phyloP scores from a whole-genome alignment of 2,329 filamentous ascomycete genomes.

The Knoxdaviesia proteae region DNA sequence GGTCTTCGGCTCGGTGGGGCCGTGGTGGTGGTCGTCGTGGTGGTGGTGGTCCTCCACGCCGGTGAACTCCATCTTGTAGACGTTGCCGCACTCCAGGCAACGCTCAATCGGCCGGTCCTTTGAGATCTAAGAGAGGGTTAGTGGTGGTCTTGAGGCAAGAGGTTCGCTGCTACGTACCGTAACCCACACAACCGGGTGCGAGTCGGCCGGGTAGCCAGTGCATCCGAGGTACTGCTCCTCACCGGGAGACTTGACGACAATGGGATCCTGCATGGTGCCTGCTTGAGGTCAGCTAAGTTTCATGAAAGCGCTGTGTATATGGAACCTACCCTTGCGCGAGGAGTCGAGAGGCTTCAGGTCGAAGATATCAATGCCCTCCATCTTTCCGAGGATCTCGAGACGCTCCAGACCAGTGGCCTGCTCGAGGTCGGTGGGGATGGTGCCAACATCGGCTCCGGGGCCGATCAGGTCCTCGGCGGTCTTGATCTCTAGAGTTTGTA shows the following conservation, averaged over 20 bases:
- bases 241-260: constrained; percentile 74
- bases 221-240: constrained; percentile 95
- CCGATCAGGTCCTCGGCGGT: constrained; percentile 61
- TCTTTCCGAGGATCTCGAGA: constrained; percentile 97
- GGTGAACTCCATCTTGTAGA: constrained; percentile 96
- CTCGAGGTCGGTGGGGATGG: constrained; percentile 82
- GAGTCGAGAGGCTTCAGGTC: constrained; percentile 94
- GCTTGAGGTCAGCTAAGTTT: background rate
- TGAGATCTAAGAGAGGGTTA: constrained; percentile 37
- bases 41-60: constrained; percentile 60
- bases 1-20: constrained; percentile 75
- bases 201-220: constrained; percentile 85
- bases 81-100: constrained; percentile 89
- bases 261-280: constrained; percentile 81
- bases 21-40: constrained; percentile 28
- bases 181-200: constrained; percentile 78
- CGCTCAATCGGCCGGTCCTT: constrained; percentile 81
- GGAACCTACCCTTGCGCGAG: constrained; percentile 51
- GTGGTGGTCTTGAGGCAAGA: background rate
- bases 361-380: constrained; percentile 95
- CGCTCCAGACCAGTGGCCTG: constrained; percentile 95
- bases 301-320: no score
- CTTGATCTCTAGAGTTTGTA: constrained; percentile 49
- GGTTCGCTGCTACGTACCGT: constrained; percentile 36
- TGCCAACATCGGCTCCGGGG: constrained; percentile 63